Evolutionary conservation across 164 flowering plant species (phyloP).

Genomic region (Annona cherimola): DNA sequence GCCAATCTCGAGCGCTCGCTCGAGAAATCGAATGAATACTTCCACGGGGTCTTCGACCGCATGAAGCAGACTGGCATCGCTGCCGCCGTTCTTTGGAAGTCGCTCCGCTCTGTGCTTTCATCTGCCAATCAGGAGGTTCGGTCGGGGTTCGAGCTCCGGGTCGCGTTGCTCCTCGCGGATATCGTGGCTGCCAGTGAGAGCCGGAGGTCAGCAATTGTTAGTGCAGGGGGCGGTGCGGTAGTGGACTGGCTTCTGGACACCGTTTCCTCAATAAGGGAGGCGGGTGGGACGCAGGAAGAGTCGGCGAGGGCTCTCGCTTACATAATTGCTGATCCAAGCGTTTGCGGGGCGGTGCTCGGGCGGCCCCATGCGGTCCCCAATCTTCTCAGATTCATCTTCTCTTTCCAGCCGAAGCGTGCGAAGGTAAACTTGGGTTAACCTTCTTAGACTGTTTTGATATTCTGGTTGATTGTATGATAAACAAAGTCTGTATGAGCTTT

Average conservation of each 20-base stretch:
- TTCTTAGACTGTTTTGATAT: not conserved
- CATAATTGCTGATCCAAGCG: constrained; percentile 72
- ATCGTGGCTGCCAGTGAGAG: constrained; percentile 70
- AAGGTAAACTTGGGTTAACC: constrained; percentile 30
- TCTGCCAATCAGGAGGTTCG: constrained; percentile 86
- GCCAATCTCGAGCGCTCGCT: constrained; percentile 32
- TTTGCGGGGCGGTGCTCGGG: constrained; percentile 58
- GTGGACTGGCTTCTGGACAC: constrained; percentile 92
- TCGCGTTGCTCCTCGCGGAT: constrained; percentile 85
- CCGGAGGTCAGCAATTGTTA: constrained; percentile 73
- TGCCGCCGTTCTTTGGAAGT: constrained; percentile 78
- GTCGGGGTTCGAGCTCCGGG: constrained; percentile 78
- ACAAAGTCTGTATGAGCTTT: not conserved
- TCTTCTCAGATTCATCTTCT: constrained; percentile 75
- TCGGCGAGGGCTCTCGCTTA: constrained; percentile 88
- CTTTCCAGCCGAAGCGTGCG: constrained; percentile 63
- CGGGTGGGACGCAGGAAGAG: constrained; percentile 70
- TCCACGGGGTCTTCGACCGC: constrained; percentile 35
- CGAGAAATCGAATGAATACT: constrained; percentile 38
- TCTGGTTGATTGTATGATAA: not conserved
- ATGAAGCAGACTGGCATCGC: constrained; percentile 75
- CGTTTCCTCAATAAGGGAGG: constrained; percentile 44
- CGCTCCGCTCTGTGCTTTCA: constrained; percentile 72
- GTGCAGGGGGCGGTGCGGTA: constrained; percentile 90
- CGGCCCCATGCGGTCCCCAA: constrained; percentile 82